Percentiles rank a stretch among this genome's conserved stretches.
These are phyloP conservation scores for Backusella circina DNA, from an alignment of 192 early-diverging fungal species.

Conservation along the genomic window DNA sequence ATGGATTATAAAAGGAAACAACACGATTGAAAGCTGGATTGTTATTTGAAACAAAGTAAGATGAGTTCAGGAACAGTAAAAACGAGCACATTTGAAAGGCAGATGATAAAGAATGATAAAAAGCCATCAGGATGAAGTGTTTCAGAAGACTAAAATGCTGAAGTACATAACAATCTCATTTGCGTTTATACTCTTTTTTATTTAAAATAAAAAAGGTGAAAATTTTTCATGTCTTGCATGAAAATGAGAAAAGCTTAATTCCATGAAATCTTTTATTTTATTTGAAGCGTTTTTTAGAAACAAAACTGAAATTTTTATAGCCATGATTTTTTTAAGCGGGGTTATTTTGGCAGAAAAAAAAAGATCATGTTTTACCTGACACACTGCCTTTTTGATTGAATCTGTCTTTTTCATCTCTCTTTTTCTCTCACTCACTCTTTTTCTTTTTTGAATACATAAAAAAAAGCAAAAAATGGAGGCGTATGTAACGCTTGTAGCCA, in stretches of 20 bases:
- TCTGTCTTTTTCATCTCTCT: not conserved
- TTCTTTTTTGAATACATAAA: not conserved
- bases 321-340: not conserved
- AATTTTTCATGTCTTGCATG: not conserved
- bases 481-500: conserved; percentile 85
- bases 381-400: not conserved
- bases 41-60: not conserved
- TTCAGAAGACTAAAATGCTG: not conserved
- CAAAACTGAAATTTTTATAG: not conserved
- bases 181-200: not conserved
- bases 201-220: not conserved
- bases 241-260: not conserved
- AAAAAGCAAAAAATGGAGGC: conserved; percentile 45
- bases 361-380: not conserved
- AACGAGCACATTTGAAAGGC: not conserved
- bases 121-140: not conserved
- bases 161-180: not conserved
- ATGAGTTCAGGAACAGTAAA: not conserved
- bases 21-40: not conserved
- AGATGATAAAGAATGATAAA: not conserved
- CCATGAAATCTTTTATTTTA: not conserved
- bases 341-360: not conserved
- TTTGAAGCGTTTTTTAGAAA: not conserved
- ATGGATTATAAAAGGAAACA: not conserved
- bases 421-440: not conserved